Evolutionary conservation across 306 rosid species (phyloP).

Genomic region (Cyclanthera cordifolia): DNA sequence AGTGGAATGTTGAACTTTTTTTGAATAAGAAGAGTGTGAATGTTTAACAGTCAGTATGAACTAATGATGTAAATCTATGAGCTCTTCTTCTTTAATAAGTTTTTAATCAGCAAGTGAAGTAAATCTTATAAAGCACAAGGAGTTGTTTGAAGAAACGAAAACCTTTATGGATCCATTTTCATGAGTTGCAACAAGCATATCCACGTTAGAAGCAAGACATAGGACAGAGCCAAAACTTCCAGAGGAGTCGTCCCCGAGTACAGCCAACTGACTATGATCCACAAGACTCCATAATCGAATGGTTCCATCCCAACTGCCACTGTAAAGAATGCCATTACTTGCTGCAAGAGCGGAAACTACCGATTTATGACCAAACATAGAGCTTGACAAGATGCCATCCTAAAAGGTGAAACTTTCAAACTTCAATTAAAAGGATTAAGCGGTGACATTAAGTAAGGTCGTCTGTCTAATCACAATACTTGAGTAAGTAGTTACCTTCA

Average conservation of each 20-base stretch:
- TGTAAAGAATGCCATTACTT: slow-evolving; percentile 66
- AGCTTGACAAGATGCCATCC: slow-evolving; percentile 58
- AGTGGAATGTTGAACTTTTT: not conserved
- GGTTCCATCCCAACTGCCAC: slow-evolving; percentile 99
- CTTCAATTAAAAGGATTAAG: not conserved
- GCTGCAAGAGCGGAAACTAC: slow-evolving; percentile 68
- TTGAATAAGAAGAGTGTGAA: no score
- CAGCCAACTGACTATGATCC: slow-evolving; percentile 68
- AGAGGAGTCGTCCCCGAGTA: slow-evolving; percentile 52
- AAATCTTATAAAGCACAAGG: slow-evolving; percentile 10
- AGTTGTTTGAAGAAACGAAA: slow-evolving; percentile 19
- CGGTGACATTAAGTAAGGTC: not conserved
- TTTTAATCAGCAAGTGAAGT: not conserved
- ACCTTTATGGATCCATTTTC: slow-evolving; percentile 86
- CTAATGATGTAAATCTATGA: not conserved
- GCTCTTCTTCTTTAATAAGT: not conserved
- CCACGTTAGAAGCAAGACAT: slow-evolving; percentile 40
- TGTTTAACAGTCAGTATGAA: not conserved
- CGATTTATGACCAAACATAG: slow-evolving; percentile 76
- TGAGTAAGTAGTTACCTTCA: slow-evolving; percentile 33
- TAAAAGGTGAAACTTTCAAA: slow-evolving; percentile 15
- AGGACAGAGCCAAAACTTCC: slow-evolving; percentile 47
- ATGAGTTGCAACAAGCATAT: slow-evolving; percentile 58
- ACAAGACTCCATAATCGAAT: slow-evolving; percentile 78
- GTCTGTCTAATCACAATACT: not conserved